Conservation (phyloP, 1,284 basidiomycete species). For the Xerocomus minutiporus region DNA sequence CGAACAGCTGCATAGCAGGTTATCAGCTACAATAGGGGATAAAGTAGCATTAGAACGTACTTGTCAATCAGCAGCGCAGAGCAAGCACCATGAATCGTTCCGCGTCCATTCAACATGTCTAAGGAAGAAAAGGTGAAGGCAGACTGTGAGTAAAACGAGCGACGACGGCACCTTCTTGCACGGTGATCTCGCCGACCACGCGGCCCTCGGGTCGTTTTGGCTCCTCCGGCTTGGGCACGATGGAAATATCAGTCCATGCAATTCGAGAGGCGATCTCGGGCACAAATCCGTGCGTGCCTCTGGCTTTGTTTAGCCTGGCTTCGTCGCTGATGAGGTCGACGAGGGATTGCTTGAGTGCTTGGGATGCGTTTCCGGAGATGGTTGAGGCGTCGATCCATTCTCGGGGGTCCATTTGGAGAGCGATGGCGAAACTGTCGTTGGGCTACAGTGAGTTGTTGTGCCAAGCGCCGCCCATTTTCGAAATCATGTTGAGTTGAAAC, state of each 20-base stretch:
- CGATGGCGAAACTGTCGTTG: too few relatives aligned
- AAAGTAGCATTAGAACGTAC: conserved; percentile 26
- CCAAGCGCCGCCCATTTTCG: too few relatives aligned
- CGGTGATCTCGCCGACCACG: conserved; percentile 43
- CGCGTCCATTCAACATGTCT: conserved; percentile 47
- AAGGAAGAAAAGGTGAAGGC: background rate
- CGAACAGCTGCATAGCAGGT: conserved; percentile 30
- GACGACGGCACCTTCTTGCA: conserved; percentile 38
- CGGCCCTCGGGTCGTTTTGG: conserved; percentile 37
- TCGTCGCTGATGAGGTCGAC: conserved; percentile 14
- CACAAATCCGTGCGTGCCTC: conserved; percentile 22
- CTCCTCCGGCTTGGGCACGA: conserved; percentile 37
- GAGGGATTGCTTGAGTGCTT: conserved; percentile 23
- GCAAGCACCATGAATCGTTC: conserved; percentile 45
- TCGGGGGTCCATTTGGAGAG: background rate
- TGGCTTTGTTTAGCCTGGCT: conserved; percentile 3
- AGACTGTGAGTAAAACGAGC: background rate
- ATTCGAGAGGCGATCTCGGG: conserved; percentile 21
- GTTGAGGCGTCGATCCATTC: conserved; percentile 17
- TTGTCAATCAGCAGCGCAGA: conserved; percentile 44
- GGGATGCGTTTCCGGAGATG: conserved; percentile 27
- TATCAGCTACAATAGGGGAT: background rate
- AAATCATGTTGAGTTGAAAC: too few relatives aligned
- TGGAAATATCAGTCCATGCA: conserved; percentile 34
- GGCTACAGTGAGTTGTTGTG: too few relatives aligned